These are phyloP conservation scores for Diphasiastrum complanatum DNA, from an alignment of 83 land plant genomes.

Conservation along the genomic window DNA sequence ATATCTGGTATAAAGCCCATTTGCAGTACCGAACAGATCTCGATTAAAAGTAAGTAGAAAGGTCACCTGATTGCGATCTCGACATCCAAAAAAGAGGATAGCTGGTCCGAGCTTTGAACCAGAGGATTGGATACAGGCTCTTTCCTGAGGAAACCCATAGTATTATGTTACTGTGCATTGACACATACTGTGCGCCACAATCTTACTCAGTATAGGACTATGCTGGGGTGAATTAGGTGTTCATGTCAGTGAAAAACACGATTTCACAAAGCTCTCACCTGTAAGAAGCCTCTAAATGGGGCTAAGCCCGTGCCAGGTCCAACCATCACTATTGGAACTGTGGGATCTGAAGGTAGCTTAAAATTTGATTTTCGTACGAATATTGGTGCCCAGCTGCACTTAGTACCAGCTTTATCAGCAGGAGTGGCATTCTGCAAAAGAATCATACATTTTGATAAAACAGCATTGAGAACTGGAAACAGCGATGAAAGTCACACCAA, in stretches of 20 bases:
- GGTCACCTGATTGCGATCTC: conserved; percentile 53
- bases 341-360: conserved; percentile 58
- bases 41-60: background rate
- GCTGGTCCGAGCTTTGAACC: conserved; percentile 70
- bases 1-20: background rate
- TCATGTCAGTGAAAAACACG: background rate
- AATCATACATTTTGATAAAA: too few relatives aligned
- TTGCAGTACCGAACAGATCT: background rate
- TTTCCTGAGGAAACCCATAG: conserved; percentile 46
- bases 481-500: background rate
- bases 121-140: conserved; percentile 59
- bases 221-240: background rate
- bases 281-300: conserved; percentile 19
- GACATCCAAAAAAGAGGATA: conserved; percentile 88
- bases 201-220: background rate
- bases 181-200: background rate
- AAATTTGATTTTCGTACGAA: conserved; percentile 22
- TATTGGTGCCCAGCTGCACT: conserved; percentile 15
- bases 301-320: conserved; percentile 36
- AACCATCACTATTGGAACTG: conserved; percentile 71
- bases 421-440: conserved; percentile 11
- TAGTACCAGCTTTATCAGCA: background rate
- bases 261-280: conserved; percentile 5
- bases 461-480: too few relatives aligned
- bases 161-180: background rate